phyloP scores from a whole-genome alignment of 2,329 filamentous ascomycete species.

The Calonectria hongkongensis region DNA sequence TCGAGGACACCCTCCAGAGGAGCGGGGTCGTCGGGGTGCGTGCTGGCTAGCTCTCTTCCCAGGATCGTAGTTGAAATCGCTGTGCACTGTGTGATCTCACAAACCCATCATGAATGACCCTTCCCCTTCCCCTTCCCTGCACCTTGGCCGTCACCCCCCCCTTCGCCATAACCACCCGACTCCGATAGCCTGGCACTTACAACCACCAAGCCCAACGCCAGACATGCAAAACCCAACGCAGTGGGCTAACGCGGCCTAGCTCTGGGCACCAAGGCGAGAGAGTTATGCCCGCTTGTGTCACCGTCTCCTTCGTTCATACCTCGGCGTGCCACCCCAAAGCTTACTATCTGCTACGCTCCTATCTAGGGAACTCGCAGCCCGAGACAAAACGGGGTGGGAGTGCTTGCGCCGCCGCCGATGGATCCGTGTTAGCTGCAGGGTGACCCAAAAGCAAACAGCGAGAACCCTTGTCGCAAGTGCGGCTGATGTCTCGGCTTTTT shows the following conservation, averaged over 20 bases:
- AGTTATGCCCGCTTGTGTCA: constrained; percentile 30
- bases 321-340: constrained; percentile 32
- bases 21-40: neutral
- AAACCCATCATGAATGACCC: neutral
- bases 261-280: constrained; percentile 21
- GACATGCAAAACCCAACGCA: neutral
- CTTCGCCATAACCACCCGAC: constrained; percentile 33
- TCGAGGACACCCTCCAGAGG: constrained; percentile 45
- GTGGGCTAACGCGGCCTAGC: neutral
- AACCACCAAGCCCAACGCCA: constrained; percentile 16
- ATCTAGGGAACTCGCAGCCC: constrained; percentile 11
- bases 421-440: constrained; percentile 17
- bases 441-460: constrained; percentile 12
- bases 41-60: neutral
- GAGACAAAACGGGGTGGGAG: constrained; percentile 20
- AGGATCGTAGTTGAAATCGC: neutral
- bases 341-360: constrained; percentile 23
- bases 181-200: constrained; percentile 26
- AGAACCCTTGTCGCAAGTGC: constrained; percentile 3
- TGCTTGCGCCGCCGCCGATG: constrained; percentile 6
- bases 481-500: constrained; percentile 32
- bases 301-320: constrained; percentile 19
- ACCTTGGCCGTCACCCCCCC: neutral
- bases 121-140: neutral
- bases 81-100: constrained; percentile 23